Percentiles rank a stretch among this genome's conserved stretches.
phyloP scores from a whole-genome alignment of 495 filamentous ascomycete species.

The Copromyces sp. region DNA sequence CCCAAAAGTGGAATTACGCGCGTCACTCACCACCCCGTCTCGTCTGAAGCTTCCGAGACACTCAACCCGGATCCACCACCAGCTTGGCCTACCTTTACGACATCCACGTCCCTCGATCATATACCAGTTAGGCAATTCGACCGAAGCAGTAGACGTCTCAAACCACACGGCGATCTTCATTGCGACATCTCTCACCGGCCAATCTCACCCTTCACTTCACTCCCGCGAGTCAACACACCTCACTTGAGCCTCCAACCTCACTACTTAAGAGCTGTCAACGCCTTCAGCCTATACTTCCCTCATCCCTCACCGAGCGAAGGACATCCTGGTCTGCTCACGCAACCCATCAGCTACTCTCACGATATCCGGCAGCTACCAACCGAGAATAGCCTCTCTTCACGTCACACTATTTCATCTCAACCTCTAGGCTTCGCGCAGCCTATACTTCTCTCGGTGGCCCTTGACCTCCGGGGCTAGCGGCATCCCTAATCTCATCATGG shows the following conservation, averaged over 20 bases:
- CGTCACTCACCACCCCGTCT: neutral
- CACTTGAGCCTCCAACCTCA: neutral
- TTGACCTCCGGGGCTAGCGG: neutral
- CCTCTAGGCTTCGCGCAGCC: neutral
- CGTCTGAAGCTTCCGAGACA: neutral
- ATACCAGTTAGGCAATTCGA: neutral
- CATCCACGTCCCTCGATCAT: neutral
- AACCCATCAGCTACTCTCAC: neutral
- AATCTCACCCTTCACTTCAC: neutral
- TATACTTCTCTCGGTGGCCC: neutral
- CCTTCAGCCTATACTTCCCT: neutral
- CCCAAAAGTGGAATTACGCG: neutral
- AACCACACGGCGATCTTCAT: neutral
- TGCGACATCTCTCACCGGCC: neutral
- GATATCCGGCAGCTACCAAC: neutral
- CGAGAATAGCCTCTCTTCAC: neutral
- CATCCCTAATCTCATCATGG: constrained; percentile 4
- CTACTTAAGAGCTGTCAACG: neutral
- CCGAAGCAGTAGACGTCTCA: neutral
- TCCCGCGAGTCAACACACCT: neutral
- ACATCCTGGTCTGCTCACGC: neutral
- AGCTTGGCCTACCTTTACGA: neutral
- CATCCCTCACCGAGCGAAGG: neutral
- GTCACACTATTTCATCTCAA: neutral
- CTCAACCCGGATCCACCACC: neutral